Evolutionary conservation across 768 basidiomycete genomes (phyloP), one percentile per base, ranked within the genome.

Genomic region (Gloeopeniophorella convolvens): DNA sequence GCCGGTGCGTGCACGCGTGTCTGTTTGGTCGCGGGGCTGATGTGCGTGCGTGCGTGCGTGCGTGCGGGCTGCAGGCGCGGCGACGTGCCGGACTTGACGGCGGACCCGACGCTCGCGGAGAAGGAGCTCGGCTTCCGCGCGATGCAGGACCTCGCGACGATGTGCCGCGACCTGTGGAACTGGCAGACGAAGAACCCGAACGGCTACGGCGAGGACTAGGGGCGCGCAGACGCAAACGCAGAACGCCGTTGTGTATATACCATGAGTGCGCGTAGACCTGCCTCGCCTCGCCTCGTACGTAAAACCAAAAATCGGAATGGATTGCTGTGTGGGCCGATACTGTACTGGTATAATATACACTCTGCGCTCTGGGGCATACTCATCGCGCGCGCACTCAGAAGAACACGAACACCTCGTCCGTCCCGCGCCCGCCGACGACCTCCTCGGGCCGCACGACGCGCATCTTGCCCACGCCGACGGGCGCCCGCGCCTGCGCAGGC

Each of bases 111-210:
- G 6, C 76, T 98, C 18, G 96, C 96, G 0, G 81, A 94, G 71
- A 80, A 80, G 63, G 95, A 98, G 66, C 83, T 99, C 26, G 90
- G 90, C 5, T 99, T 97, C 77, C 78, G 79, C 54, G 95, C 95
- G 11, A 72, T 76, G 23, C 76, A 81, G 61, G 75, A 82, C 59
- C 75, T 99, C 37, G 85, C 92, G 55, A 83, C 83, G 48, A 98
- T 98, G 91, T 98, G 96, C 68, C 74, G 80, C 48, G 96, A 99
- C 68, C 72, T 96, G 60, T 98, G 96, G 96, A 94, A 94, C 70
- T 99, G 94, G 91, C 95, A 98, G 72, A 82, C 80, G n/a, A 89
- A 82, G 66, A 89, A 96, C 61, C 89, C 88, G 6, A 63, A 78
- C 26, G 93, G 93, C 3, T 96, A 89, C 56, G 74, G 47, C 30